Evolutionary conservation across 129 eudicot species (phyloP), one percentile per base, ranked within the genome.

Genomic region (Apium graveolens): DNA sequence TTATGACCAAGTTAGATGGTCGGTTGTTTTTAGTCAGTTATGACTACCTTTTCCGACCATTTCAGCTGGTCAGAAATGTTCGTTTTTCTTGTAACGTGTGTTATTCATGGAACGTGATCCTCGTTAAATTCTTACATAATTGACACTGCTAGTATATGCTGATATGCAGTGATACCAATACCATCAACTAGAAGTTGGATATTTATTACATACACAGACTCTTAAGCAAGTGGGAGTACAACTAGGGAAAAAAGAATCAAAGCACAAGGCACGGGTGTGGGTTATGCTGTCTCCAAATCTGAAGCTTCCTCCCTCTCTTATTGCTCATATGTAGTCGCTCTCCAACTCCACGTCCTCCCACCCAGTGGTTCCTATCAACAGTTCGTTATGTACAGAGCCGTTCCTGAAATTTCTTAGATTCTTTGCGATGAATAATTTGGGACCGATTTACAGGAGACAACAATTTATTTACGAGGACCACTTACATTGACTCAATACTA

Each of bases 281-380:
- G 77, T 73, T 73, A 16, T 73, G 37, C 57, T 73, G 77, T 73
- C 77, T 73, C 32, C 77, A 73, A 73, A 73, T 73, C 57, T 43
- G 32, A 73, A 73, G 77, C 77, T 43, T 73, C 74, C 42, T 13
- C 38, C 55, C 57, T 73, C 35, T 73, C 20, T 44, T 43, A 73
- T 72, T 43, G 76, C 51, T 41, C 41, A 72, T 35, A 41, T 72
- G 74, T 17, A 34, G 49, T 70, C 48, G 42, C 24, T 42, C 57
- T 44, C 77, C 55, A 42, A 73, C 60, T 73, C 77, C 57, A 73
- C 77, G 48, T 73, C 77, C 38, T 73, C 57, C 77, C 77, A 73
- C 77, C 44, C 5, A 60, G 10, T 60, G 68, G 32, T 60, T 60
- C 5, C 10, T n/a, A 9, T 10, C 32, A 60, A 60, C 68, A 26